phyloP scores from a whole-genome alignment of 768 basidiomycete species.

The Gelatoporia subvermispora region DNA sequence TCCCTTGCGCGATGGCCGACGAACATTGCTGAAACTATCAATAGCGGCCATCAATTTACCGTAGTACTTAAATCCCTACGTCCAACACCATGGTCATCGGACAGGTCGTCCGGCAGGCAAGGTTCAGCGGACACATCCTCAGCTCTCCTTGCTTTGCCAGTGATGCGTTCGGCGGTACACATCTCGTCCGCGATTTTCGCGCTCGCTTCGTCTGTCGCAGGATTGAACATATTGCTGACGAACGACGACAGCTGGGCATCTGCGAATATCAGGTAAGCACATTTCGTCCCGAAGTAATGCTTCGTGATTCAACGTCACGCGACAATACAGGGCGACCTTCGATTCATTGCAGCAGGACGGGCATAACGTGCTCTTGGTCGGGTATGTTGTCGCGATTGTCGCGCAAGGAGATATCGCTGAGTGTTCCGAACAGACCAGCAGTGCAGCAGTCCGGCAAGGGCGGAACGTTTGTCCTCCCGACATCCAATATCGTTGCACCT shows the following conservation, averaged over 20 bases:
- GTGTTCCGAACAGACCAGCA: slow-evolving; percentile 17
- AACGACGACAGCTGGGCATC: slow-evolving; percentile 32
- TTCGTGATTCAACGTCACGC: too few relatives aligned
- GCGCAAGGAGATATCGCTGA: not conserved
- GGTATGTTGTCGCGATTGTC: slow-evolving; percentile 11
- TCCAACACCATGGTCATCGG: too few relatives aligned
- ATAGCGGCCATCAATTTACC: too few relatives aligned
- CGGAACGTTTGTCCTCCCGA: slow-evolving; percentile 26
- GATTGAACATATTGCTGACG: slow-evolving; percentile 26
- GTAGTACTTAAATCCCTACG: too few relatives aligned
- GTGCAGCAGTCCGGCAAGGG: slow-evolving; percentile 29
- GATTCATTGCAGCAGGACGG: slow-evolving; percentile 21
- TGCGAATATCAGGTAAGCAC: slow-evolving; percentile 26
- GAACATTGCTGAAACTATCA: too few relatives aligned
- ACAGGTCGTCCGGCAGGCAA: too few relatives aligned
- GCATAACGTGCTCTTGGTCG: slow-evolving; percentile 27
- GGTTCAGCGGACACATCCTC: too few relatives aligned
- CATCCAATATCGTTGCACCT: slow-evolving; percentile 24
- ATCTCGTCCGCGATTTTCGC: slow-evolving; percentile 1
- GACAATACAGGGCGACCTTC: slow-evolving; percentile 28
- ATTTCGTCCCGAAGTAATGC: too few relatives aligned
- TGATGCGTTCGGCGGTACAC: too few relatives aligned
- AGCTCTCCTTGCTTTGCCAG: too few relatives aligned
- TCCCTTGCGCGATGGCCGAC: too few relatives aligned
- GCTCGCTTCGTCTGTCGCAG: slow-evolving; percentile 9